Conservation (phyloP, 176 grass and related monocot species). For the Zizania latifolia region DNA sequence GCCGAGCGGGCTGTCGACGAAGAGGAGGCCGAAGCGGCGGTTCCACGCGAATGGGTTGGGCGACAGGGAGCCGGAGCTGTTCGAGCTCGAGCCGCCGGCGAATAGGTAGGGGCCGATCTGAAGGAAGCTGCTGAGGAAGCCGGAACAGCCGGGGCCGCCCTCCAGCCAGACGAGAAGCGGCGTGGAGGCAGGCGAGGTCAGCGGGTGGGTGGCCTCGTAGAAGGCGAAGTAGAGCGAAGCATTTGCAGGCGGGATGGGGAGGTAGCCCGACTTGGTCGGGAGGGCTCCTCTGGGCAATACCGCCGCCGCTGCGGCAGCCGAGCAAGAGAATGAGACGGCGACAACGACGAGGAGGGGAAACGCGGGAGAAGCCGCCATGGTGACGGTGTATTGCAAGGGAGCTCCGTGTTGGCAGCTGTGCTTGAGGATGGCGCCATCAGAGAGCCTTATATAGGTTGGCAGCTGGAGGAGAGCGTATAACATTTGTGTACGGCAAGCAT, state of each 20-base stretch:
- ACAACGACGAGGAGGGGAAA: neutral
- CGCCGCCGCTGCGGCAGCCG: neutral
- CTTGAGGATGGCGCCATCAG: neutral
- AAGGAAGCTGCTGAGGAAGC: constrained; percentile 43
- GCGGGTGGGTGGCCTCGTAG: constrained; percentile 44
- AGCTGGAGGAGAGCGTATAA: no score
- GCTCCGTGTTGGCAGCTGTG: neutral
- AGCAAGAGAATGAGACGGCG: neutral
- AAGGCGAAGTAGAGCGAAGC: constrained; percentile 51
- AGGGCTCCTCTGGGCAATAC: constrained; percentile 17
- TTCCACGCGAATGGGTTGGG: constrained; percentile 50
- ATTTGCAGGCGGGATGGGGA: constrained; percentile 15
- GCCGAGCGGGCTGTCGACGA: constrained; percentile 60
- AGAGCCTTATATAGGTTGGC: neutral
- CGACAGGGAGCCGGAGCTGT: neutral
- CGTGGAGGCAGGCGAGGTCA: constrained; percentile 5
- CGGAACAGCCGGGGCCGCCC: constrained; percentile 57
- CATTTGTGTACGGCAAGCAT: neutral
- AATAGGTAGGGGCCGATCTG: constrained; percentile 46
- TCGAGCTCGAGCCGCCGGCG: neutral
- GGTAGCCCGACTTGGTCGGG: constrained; percentile 53
- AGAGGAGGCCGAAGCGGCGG: constrained; percentile 45
- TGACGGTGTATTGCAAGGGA: no score
- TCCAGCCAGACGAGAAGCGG: constrained; percentile 56
- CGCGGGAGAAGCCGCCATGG: neutral